Conservation (phyloP, 2,329 filamentous ascomycete species). For the Sporothrix mexicana region DNA sequence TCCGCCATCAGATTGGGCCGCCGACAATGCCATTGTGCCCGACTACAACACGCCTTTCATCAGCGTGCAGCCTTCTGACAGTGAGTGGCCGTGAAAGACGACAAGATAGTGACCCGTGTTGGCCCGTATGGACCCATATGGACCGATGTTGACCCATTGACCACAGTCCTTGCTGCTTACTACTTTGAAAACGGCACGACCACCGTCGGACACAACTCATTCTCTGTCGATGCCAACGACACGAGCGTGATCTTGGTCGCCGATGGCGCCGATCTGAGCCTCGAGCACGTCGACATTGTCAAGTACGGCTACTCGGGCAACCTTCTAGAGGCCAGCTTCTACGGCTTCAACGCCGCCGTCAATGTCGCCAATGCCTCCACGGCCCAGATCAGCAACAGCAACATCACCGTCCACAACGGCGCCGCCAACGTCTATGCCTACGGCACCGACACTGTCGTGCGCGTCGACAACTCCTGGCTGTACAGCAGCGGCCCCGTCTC, state of each 20-base stretch:
- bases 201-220: not conserved
- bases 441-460: slow-evolving; percentile 27
- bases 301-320: slow-evolving; percentile 32
- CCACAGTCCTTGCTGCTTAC: slow-evolving; percentile 17
- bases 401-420: slow-evolving; percentile 33
- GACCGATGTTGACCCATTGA: not conserved
- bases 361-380: slow-evolving; percentile 34
- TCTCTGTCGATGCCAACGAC: slow-evolving; percentile 28
- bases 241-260: slow-evolving; percentile 28
- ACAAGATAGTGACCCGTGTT: no score
- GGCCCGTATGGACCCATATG: no score
- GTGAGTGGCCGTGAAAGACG: slow-evolving; percentile 1
- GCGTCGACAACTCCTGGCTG: slow-evolving; percentile 25
- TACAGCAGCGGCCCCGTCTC: slow-evolving; percentile 34
- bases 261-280: not conserved
- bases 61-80: slow-evolving; percentile 25
- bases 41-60: slow-evolving; percentile 31
- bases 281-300: not conserved
- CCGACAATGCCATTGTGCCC: slow-evolving; percentile 30
- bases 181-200: not conserved
- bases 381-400: slow-evolving; percentile 2
- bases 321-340: slow-evolving; percentile 31
- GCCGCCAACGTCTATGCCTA: slow-evolving; percentile 33
- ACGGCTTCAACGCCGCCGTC: slow-evolving; percentile 33
- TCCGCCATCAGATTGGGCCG: slow-evolving; percentile 17